These are phyloP conservation scores for Candida suzukii DNA, from an alignment of 805 yeast genomes.

Conservation along the genomic window DNA sequence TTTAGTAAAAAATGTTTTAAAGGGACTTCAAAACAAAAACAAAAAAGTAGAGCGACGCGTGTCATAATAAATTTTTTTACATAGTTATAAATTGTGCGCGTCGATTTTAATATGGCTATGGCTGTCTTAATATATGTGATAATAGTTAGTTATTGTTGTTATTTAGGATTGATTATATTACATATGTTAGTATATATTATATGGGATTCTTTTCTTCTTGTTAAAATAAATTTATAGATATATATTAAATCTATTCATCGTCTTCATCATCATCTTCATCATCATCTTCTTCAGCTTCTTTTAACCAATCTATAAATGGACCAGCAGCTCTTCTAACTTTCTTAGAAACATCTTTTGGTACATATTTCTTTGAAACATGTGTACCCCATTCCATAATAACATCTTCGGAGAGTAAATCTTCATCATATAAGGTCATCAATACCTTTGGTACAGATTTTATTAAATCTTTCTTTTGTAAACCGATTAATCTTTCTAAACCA, in stretches of 20 bases:
- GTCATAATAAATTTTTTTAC: no score
- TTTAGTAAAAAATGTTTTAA: no score
- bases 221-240: no score
- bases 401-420: constrained; percentile 81
- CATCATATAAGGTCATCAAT: constrained; percentile 71
- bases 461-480: constrained; percentile 65
- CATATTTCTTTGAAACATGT: constrained; percentile 86
- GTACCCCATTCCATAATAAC: constrained; percentile 80
- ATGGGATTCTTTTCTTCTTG: no score
- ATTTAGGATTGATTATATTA: no score
- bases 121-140: no score
- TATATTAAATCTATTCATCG: constrained; percentile 7
- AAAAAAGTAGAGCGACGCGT: no score
- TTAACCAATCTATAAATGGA: constrained; percentile 91
- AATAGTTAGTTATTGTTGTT: no score
- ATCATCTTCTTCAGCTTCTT: constrained; percentile 83
- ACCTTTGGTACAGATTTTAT: constrained; percentile 75
- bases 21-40: no score
- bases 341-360: constrained; percentile 84
- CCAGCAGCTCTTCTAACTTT: constrained; percentile 95
- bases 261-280: constrained; percentile 50
- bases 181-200: no score
- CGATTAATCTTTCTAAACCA: constrained; percentile 90
- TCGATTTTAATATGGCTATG: no score
- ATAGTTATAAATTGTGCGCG: no score